Evolutionary conservation across 768 basidiomycete species (phyloP), one percentile per base, ranked within the genome.

Genomic region (Leucocoprinus birnbaumii): DNA sequence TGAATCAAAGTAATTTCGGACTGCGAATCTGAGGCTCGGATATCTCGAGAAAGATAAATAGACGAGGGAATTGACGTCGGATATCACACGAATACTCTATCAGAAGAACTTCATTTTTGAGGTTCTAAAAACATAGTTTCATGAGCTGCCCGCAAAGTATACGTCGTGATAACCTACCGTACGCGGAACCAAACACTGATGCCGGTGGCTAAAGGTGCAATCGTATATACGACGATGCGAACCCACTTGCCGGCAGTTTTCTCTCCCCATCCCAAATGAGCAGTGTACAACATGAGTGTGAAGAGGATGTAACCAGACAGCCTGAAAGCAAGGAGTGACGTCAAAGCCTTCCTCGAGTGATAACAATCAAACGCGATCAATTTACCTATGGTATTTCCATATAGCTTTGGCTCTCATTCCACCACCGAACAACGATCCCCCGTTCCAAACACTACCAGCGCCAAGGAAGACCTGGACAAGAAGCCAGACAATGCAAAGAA

Each of bases 301-400:
- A 89, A 81, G 10, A 93, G 66, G 16, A 85, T 45, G 60, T 94
- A 94, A 8, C 92, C 92, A 0, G 87, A 90, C 16, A 87, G 58
- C 58, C 89, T 87, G 31, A 59, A 24, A 44, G 50, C 8, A 34
- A 27, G n/a, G 3, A 13, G 5, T n/a, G 18, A 48, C 5, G 13
- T 27, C 14, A 13, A 3, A 2, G 16, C 26, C 18, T 31, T 11
- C 45, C 10, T 24, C 24, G 7, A 11, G 45, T 16, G 31, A 6
- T 34, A 18, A 18, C 19, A 16, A 11, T 25, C 25, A 22, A 31
- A 25, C 45, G 21, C 31, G 19, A 25, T 26, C 44, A 67, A 31
- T 5, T 40, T 57, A 84, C 86, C 91, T 73, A 63, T 94, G 91
- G 60, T 90, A 93, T 65, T 92, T 94, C 87, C 91, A 94, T 18